Conservation (phyloP, 768 basidiomycete genomes). For the Candolleomyces aberdarensis region DNA sequence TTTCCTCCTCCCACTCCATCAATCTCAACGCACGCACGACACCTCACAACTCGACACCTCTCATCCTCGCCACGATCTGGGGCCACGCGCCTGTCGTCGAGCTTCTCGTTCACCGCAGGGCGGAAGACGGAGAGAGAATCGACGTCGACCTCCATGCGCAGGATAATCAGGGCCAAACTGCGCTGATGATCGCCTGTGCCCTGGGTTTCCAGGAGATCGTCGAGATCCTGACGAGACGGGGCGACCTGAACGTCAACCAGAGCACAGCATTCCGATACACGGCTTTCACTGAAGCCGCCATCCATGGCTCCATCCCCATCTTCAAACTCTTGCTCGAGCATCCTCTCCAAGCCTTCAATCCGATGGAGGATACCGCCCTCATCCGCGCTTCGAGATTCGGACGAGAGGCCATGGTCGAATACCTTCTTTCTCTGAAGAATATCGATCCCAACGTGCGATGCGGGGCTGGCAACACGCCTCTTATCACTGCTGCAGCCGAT, state of each 20-base stretch:
- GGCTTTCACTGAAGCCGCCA: constrained; percentile 1
- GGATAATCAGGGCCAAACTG: background rate
- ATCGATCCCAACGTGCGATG: background rate
- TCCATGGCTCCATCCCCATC: background rate
- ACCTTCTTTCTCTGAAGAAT: background rate
- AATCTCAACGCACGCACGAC: constrained; percentile 2
- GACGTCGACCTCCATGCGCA: constrained; percentile 1
- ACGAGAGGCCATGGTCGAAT: background rate
- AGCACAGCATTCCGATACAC: background rate
- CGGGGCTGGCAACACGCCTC: background rate
- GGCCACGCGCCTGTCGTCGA: background rate
- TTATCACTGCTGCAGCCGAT: background rate
- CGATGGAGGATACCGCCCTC: background rate
- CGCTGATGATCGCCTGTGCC: constrained; percentile 1
- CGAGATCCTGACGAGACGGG: background rate
- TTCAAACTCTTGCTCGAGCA: background rate
- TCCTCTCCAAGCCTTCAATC: background rate
- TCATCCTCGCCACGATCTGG: background rate
- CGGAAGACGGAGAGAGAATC: background rate
- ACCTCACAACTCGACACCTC: background rate
- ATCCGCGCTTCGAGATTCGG: background rate
- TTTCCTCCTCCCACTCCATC: background rate
- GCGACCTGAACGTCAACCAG: background rate
- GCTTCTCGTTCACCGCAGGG: background rate
- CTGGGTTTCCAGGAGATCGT: background rate